Percentiles rank a stretch among this genome's conserved stretches.
phyloP scores from a whole-genome alignment of 139 green algal species.

The Tetraselmis striata region DNA sequence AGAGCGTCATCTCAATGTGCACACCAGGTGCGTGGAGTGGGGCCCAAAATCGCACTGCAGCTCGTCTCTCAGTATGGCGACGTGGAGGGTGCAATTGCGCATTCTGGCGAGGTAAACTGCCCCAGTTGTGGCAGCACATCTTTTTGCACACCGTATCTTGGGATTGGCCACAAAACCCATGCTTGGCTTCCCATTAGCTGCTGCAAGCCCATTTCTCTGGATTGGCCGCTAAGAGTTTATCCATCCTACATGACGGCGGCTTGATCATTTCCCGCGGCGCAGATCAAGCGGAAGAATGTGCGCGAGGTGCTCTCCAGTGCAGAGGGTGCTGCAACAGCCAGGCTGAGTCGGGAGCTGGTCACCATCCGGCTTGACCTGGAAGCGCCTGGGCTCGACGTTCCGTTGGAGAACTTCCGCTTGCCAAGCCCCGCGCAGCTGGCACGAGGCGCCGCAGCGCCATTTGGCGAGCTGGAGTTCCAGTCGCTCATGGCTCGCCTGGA shows the following conservation, averaged over 20 bases:
- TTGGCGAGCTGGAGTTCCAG: slow-evolving; percentile 28
- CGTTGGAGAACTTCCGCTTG: slow-evolving; percentile 13
- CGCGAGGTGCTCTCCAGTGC: slow-evolving; percentile 15
- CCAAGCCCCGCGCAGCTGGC: background rate
- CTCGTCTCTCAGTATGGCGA: slow-evolving; percentile 30
- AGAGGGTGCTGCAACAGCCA: slow-evolving; percentile 31
- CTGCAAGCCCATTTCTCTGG: background rate
- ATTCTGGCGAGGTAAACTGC: slow-evolving; percentile 2
- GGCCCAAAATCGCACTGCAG: slow-evolving; percentile 37
- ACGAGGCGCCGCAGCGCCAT: background rate
- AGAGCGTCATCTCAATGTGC: background rate
- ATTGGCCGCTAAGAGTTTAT: background rate
- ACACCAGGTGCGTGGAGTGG: slow-evolving; percentile 43
- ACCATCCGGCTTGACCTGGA: slow-evolving; percentile 42
- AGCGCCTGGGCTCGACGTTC: slow-evolving; percentile 33
- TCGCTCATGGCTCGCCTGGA: slow-evolving; percentile 21
- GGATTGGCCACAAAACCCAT: background rate
- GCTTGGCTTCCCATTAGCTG: background rate
- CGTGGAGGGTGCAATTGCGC: slow-evolving; percentile 31
- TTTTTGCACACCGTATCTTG: background rate
- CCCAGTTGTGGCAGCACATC: background rate
- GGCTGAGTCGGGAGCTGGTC: slow-evolving; percentile 47
- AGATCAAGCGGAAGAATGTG: slow-evolving; percentile 5
- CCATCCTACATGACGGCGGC: background rate
- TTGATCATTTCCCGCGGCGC: background rate